Base-by-base conservation (phyloP, 768 basidiomycete species). In the Lactifluus hygrophoroides region DNA sequence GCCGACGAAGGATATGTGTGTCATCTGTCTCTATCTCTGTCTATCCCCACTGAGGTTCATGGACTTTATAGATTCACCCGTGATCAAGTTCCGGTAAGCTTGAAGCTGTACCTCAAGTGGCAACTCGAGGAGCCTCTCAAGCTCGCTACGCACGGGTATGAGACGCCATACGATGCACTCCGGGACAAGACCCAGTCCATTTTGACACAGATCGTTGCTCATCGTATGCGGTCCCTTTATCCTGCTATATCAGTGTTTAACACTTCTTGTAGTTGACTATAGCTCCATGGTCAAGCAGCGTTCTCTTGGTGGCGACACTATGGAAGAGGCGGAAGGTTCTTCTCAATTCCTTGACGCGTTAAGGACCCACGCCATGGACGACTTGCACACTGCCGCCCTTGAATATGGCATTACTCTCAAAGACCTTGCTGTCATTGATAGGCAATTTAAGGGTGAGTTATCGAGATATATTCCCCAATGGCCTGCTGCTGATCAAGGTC, bases 1-100 rank as follows among this genome's bases (percentile, higher is more conserved):
- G 85, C 88, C 89, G 3, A 90, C 88, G 8, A 90, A 90, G 71
- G 88, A 90, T 63, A 90, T 90, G 86, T 86, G 64, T 64, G 85
- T 72, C 13, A 25, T 30, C 38, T 46, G 13, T 21, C 9, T 25
- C 45, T 1, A 34, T 21, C 17, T 3, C 10, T 32, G 3, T 28
- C 19, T 7, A n/a, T 11, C 5, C 34, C 37, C 44, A 19, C 32
- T 44, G 14, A 42, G 9, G 46, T 28, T 8, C 48, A 50, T 44
- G 8, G 46, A 11, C 48, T 7, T 7, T 4, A 5, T 60, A 87
- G 87, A 64, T 91, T 87, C 71, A 90, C 90, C 3, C 83, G 88
- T 40, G 90, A 90, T 64, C 89, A 92, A 73, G 90, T 90, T 9
- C 90, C 90, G 27, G 90, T 90, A 59, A 82, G 84, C 71, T 72